Conservation (phyloP, 2,329 filamentous ascomycete genomes). For the Neonectria neomacrospora region DNA sequence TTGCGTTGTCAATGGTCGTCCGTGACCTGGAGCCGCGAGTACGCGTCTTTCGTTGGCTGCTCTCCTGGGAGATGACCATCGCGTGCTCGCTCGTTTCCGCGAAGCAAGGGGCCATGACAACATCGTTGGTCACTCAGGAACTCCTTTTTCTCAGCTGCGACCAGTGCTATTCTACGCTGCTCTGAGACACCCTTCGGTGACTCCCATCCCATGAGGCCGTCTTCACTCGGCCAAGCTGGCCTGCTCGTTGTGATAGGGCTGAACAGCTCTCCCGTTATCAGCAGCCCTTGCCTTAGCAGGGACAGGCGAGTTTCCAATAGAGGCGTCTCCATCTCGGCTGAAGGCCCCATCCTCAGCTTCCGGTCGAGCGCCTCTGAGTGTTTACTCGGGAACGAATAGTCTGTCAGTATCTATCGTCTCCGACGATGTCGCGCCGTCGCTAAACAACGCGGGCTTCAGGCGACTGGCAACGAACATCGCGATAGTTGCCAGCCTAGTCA, state of each 20-base stretch:
- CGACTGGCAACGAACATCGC: slow-evolving; percentile 16
- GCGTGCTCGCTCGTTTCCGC: slow-evolving; percentile 20
- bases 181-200: slow-evolving; percentile 2
- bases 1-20: slow-evolving; percentile 5
- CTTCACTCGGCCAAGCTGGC: slow-evolving; percentile 12
- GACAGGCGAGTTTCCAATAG: slow-evolving; percentile 17
- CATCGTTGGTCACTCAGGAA: slow-evolving; percentile 3
- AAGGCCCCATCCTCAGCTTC: slow-evolving; percentile 29
- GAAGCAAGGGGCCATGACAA: slow-evolving; percentile 15
- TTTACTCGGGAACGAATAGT: slow-evolving; percentile 22
- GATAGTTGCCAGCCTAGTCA: slow-evolving; percentile 3
- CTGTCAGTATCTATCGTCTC: slow-evolving; percentile 7
- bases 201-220: slow-evolving; percentile 1
- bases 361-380: slow-evolving; percentile 16
- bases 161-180: slow-evolving; percentile 15
- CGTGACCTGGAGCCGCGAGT: slow-evolving; percentile 32
- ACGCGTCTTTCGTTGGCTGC: slow-evolving; percentile 38
- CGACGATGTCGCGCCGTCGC: slow-evolving; percentile 14
- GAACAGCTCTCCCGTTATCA: slow-evolving; percentile 17
- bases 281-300: slow-evolving; percentile 22
- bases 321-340: slow-evolving; percentile 25
- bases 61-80: slow-evolving; percentile 12
- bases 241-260: slow-evolving; percentile 36
- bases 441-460: slow-evolving; percentile 28
- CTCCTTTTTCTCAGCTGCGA: slow-evolving; percentile 12